Evolutionary conservation across 164 flowering plant species (phyloP).

Genomic region (Piper longum): DNA sequence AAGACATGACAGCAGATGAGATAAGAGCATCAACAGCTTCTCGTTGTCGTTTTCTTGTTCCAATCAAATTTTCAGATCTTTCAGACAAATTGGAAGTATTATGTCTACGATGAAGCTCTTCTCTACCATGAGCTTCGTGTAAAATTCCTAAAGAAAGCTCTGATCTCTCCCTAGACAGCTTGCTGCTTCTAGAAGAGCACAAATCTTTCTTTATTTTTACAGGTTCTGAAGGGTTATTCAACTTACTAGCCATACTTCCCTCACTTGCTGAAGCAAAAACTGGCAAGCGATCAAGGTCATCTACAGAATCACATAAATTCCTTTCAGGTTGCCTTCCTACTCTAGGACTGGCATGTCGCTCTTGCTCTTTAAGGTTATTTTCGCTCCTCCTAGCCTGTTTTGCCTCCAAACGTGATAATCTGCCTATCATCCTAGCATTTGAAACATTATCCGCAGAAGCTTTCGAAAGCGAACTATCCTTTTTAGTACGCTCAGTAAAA

Average conservation of each 20-base stretch:
- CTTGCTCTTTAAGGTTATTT: not conserved
- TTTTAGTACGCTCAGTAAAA: slow-evolving; percentile 17
- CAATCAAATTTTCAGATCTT: slow-evolving; percentile 18
- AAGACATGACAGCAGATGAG: slow-evolving; percentile 57
- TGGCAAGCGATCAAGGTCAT: slow-evolving; percentile 8
- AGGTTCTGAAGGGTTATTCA: slow-evolving; percentile 6
- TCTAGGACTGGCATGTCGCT: slow-evolving; percentile 11
- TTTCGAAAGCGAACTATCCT: not conserved
- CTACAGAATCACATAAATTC: not conserved
- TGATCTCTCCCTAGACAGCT: slow-evolving; percentile 3
- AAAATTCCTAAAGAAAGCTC: slow-evolving; percentile 8
- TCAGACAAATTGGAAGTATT: slow-evolving; percentile 12
- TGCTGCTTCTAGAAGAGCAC: slow-evolving; percentile 9
- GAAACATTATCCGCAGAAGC: slow-evolving; percentile 4
- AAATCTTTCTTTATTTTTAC: slow-evolving; percentile 4
- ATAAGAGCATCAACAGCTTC: slow-evolving; percentile 86
- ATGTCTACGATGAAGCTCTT: slow-evolving; percentile 9
- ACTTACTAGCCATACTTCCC: slow-evolving; percentile 7
- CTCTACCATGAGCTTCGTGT: slow-evolving; percentile 10
- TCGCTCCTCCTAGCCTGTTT: slow-evolving; percentile 7
- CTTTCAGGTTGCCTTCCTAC: slow-evolving; percentile 1
- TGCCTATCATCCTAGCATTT: slow-evolving; percentile 2
- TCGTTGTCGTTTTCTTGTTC: slow-evolving; percentile 58
- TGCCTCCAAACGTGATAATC: slow-evolving; percentile 9
- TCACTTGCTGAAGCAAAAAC: slow-evolving; percentile 6